A percentile compares a stretch with the other conserved stretches of the same genome.
Conservation (phyloP, 2,329 filamentous ascomycete genomes). For the Trichoderma hamatum region DNA sequence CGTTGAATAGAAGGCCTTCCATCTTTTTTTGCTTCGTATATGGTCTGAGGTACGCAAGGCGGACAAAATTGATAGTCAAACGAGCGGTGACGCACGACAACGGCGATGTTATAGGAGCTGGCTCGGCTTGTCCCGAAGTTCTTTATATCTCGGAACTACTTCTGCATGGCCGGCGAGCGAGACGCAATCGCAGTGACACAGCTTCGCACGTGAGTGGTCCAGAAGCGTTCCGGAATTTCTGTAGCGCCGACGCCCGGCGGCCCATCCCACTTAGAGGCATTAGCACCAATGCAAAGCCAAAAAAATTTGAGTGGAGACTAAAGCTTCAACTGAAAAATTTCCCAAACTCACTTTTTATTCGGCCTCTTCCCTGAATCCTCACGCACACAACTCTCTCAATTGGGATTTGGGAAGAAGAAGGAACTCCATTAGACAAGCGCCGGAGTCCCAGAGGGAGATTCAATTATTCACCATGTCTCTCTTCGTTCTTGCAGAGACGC, state of each 20-base stretch:
- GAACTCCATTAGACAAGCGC: conserved; percentile 39
- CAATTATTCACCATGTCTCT: conserved; percentile 69
- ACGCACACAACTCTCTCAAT: conserved; percentile 42
- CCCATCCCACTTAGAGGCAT: conserved; percentile 36
- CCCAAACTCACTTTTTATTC: conserved; percentile 38
- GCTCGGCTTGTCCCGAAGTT: not conserved
- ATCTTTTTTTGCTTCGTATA: conserved; percentile 49
- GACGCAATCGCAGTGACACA: conserved; percentile 23
- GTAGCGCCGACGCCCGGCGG: conserved; percentile 34
- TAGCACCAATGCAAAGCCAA: conserved; percentile 44
- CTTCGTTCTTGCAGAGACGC: conserved; percentile 92
- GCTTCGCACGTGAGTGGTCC: conserved; percentile 32
- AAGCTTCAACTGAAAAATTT: conserved; percentile 49
- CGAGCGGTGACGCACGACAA: not conserved
- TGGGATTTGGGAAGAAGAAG: conserved; percentile 43
- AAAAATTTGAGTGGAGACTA: conserved; percentile 45
- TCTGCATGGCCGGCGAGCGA: conserved; percentile 22
- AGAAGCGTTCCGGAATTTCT: conserved; percentile 32
- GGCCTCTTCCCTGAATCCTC: conserved; percentile 40
- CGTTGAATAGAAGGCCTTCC: conserved; percentile 94
- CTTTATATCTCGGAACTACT: conserved; percentile 11
- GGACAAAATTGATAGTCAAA: not conserved
- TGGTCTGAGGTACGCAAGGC: not conserved
- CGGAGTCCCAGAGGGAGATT: conserved; percentile 38
- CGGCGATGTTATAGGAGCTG: conserved; percentile 3